These are phyloP conservation scores for Asterella californica DNA, from an alignment of 225 moss, liverwort and hornwort genomes.

Conservation along the genomic window DNA sequence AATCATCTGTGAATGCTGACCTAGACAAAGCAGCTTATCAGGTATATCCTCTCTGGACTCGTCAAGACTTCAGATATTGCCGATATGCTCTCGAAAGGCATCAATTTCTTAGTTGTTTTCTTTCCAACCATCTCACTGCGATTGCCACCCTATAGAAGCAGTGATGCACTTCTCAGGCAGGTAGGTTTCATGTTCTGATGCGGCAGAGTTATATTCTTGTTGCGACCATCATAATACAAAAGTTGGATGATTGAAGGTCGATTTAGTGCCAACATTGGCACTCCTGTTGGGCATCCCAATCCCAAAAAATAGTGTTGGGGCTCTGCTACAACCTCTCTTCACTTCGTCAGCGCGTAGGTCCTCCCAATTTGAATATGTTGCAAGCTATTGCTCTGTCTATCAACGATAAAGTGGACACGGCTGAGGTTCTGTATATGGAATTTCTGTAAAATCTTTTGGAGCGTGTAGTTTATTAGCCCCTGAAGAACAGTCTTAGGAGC, in stretches of 20 bases:
- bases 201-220: background rate
- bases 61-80: background rate
- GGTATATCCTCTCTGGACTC: background rate
- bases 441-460: background rate
- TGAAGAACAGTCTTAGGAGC: background rate
- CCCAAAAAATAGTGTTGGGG: constrained; percentile 75
- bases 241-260: constrained; percentile 37
- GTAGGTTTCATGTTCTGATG: background rate
- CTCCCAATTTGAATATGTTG: background rate
- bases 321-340: constrained; percentile 65
- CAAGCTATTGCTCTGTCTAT: background rate
- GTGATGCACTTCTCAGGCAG: background rate
- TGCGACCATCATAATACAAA: background rate
- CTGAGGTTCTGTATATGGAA: background rate
- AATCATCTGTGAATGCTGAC: background rate
- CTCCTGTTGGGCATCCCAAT: constrained; percentile 72
- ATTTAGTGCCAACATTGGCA: constrained; percentile 79
- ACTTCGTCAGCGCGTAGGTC: constrained; percentile 53
- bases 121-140: background rate
- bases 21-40: constrained; percentile 18
- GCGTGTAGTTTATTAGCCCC: background rate
- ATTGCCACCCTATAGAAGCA: background rate
- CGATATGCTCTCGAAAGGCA: background rate
- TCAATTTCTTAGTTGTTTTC: background rate
- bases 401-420: background rate